Base-by-base conservation (phyloP, 2,329 filamentous ascomycete species). In the Paracoccidioides lutzii region DNA sequence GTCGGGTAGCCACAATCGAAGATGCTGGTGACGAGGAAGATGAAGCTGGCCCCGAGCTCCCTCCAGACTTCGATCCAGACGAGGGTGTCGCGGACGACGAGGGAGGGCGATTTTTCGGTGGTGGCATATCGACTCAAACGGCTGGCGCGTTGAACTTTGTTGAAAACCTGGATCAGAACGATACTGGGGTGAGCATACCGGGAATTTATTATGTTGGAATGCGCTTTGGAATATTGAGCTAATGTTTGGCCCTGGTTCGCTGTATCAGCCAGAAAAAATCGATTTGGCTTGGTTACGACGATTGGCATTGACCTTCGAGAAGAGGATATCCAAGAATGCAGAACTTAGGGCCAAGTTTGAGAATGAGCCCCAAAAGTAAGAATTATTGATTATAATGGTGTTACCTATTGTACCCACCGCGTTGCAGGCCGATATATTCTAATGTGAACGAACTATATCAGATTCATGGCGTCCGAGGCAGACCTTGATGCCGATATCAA, bases 41-140 rank as follows among this genome's bases (percentile, higher is more conserved):
- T 55, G 70, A 70, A 33, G 76, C 79, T 1, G 79, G 78, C 0
- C 78, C 78, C 0, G 76, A 81, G 45, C 72, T 79, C 40, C 78
- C 81, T 12, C 76, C 76, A 5, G 80, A 81, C 59, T 75, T 80
- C 32, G 78, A 77, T 54, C 73, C 78, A 40, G 81, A 80, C 50
- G 78, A 79, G 52, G 78, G 81, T 50, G 75, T 79, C 71, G 75
- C 69, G 7, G 87, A 91, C 62, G 90, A 95, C 63, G 89, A 95
- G 54, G 93, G 95, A 60, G 93, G 91, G 0, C 84, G 93, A 9
- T 98, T 98, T 75, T 98, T 96, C 64, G 93, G 91, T 45, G 88
- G 90, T 54, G 93, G 93, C 38, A 85, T 98, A 63, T 88, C 85
- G 32, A 79, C 84, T 57, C 80, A 88, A 61, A 89, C 94, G 61